phyloP scores from a whole-genome alignment of 2,329 filamentous ascomycete genomes.

The Xylariaceae sp. region DNA sequence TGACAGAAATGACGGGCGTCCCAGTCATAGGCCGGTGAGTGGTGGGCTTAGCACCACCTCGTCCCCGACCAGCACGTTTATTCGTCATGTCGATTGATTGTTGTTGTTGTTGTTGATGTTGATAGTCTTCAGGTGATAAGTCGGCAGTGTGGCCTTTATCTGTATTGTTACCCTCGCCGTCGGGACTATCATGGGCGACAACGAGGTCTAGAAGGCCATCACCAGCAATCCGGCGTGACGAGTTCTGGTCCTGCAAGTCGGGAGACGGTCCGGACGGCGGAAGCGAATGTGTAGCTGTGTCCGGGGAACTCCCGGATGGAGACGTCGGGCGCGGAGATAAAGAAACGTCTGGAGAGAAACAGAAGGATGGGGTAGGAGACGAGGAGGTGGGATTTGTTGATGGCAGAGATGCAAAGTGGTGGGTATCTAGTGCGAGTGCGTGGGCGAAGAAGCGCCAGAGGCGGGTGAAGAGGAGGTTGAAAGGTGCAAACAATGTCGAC shows the following conservation, averaged over 20 bases:
- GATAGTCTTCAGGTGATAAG: constrained; percentile 15
- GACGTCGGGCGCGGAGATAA: constrained; percentile 3
- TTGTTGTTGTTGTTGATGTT: constrained; percentile 1
- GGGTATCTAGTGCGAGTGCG: constrained; percentile 21
- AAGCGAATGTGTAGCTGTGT: background rate
- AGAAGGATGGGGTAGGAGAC: background rate
- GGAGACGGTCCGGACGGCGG: constrained; percentile 3
- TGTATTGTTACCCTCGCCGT: constrained; percentile 3
- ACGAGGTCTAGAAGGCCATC: constrained; percentile 3
- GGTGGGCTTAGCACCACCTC: constrained; percentile 25
- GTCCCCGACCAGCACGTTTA: constrained; percentile 31
- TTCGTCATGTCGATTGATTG: constrained; percentile 27
- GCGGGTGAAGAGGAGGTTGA: constrained; percentile 31
- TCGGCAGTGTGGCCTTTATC: constrained; percentile 18
- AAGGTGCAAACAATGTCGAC: constrained; percentile 35
- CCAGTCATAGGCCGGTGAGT: constrained; percentile 8
- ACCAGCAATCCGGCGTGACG: constrained; percentile 6
- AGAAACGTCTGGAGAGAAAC: constrained; percentile 3
- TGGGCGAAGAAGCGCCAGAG: constrained; percentile 26
- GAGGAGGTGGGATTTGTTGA: constrained; percentile 10
- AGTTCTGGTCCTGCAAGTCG: constrained; percentile 8
- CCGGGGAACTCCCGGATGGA: background rate
- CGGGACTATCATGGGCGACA: background rate
- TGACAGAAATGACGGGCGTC: constrained; percentile 5
- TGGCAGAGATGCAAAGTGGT: constrained; percentile 5